A percentile compares a stretch with the other conserved stretches of the same genome.
phyloP scores from a whole-genome alignment of 1,284 basidiomycete genomes.

The Cronartium quercuum region DNA sequence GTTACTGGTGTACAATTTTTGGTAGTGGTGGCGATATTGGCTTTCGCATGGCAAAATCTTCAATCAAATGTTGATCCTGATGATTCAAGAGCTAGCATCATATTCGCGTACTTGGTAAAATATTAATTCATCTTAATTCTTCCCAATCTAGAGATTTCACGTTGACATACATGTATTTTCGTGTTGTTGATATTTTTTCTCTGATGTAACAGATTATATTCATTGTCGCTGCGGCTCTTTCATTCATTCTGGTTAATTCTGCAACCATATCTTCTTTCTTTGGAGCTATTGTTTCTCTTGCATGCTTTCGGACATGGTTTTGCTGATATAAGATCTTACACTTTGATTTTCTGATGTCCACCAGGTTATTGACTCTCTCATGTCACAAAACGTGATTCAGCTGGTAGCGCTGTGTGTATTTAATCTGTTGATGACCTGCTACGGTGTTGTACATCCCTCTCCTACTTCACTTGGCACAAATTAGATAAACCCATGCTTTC shows the following conservation, averaged over 20 bases:
- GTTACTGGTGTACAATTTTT: background rate
- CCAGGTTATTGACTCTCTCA: slow-evolving; percentile 2
- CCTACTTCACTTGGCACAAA: background rate
- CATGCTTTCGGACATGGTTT: background rate
- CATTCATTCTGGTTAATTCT: slow-evolving; percentile 3
- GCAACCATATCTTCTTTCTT: background rate
- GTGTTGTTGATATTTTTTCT: too few relatives aligned
- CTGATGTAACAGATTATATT: background rate
- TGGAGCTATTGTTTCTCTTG: too few relatives aligned
- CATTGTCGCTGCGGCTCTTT: background rate
- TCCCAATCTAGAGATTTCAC: too few relatives aligned
- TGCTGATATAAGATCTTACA: background rate
- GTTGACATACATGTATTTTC: too few relatives aligned
- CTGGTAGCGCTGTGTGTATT: background rate
- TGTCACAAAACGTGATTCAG: background rate
- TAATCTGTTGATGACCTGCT: slow-evolving; percentile 1
- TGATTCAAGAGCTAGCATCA: background rate
- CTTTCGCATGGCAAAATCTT: background rate
- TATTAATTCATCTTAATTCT: too few relatives aligned
- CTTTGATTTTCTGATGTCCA: background rate
- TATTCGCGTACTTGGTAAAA: background rate
- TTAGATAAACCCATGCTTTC: background rate
- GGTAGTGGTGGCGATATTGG: background rate
- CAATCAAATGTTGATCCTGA: too few relatives aligned
- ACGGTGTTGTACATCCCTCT: background rate